Base-by-base conservation (phyloP, 441 rosid genomes). In the Syzygium syzygioides region DNA sequence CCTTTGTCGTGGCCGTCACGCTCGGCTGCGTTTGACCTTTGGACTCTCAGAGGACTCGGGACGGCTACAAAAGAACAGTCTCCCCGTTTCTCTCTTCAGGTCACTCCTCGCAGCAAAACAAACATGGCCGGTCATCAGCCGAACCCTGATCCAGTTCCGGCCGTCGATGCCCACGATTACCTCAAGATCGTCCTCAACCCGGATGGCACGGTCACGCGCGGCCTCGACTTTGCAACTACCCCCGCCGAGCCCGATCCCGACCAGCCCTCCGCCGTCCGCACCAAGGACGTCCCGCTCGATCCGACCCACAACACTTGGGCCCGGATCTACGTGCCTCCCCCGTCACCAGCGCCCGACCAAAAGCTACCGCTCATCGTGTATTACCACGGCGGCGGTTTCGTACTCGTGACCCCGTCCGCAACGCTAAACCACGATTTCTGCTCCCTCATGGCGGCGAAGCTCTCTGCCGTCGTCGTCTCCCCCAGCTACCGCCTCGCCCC, bases 371-470 rank as follows among this genome's bases (percentile, higher is more conserved):
- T 96, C 86, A 28, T 95, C 0, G 89, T 96, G 45, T 92, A 89
- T 80, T 90, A 88, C 90, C 98, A 94, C 59, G 96, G 96, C 32
- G 96, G 96, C 7, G 97, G 94, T 4, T 94, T 94, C 90, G 26
- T 93, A 32, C 6, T 86, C 26, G 11, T 83, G 88, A 91, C 91
- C 88, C 92, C 94, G 7, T 90, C 91, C 60, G 8, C 87, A 0
- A 8, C 85, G 1, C 0, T 18, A 2, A 84, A 68, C 89, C 94
- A 94, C 14, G 89, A 80, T 50, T 89, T 90, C 87, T 93, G 93
- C 87, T 86, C 89, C 23, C 55, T 80, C 53, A 50, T 93, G 64
- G 94, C 95, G 0, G 56, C 71, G 20, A 85, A 86, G 14, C 89
- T 93, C 60, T 55, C 66, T 28, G 94, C 89, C 14, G 50, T 95